Conservation (phyloP, 2,329 filamentous ascomycete genomes). For the Zasmidium angulare region DNA sequence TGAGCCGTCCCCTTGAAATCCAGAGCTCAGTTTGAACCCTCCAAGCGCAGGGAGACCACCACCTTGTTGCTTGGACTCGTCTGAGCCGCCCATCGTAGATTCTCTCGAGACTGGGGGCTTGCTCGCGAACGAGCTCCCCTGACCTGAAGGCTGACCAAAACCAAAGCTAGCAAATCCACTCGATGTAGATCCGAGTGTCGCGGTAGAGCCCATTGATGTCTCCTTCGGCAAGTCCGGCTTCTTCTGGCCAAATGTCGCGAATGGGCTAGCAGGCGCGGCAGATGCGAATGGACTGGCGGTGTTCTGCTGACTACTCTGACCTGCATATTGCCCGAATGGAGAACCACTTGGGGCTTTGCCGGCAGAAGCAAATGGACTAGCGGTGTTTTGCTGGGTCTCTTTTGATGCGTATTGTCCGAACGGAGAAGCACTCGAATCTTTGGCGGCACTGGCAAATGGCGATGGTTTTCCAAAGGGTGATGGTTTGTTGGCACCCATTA, state of each 20-base stretch:
- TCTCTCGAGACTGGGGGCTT: constrained; percentile 31
- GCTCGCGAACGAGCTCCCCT: constrained; percentile 28
- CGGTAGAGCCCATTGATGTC: constrained; percentile 41
- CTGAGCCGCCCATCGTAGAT: constrained; percentile 14
- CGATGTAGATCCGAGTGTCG: constrained; percentile 37
- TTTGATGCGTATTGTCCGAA: too few relatives aligned
- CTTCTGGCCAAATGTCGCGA: constrained; percentile 20
- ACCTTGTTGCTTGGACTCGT: constrained; percentile 6
- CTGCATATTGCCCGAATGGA: constrained; percentile 1
- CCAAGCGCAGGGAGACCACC: constrained; percentile 29
- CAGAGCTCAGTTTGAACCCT: constrained; percentile 68
- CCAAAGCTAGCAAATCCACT: constrained; percentile 32
- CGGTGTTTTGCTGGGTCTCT: too few relatives aligned
- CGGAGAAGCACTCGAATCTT: not conserved
- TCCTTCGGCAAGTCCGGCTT: constrained; percentile 14
- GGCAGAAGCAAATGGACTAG: too few relatives aligned
- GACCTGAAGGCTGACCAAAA: constrained; percentile 35
- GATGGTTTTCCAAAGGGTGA: constrained; percentile 8
- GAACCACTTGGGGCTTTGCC: too few relatives aligned
- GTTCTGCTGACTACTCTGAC: constrained; percentile 10
- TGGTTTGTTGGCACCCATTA: constrained; percentile 26
- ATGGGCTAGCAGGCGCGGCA: constrained; percentile 7
- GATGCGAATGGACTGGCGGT: constrained; percentile 23
- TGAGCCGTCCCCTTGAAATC: constrained; percentile 64
- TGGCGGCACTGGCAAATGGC: not conserved